Conservation (phyloP, 306 rosid species). For the Pyrus bretschneideri region DNA sequence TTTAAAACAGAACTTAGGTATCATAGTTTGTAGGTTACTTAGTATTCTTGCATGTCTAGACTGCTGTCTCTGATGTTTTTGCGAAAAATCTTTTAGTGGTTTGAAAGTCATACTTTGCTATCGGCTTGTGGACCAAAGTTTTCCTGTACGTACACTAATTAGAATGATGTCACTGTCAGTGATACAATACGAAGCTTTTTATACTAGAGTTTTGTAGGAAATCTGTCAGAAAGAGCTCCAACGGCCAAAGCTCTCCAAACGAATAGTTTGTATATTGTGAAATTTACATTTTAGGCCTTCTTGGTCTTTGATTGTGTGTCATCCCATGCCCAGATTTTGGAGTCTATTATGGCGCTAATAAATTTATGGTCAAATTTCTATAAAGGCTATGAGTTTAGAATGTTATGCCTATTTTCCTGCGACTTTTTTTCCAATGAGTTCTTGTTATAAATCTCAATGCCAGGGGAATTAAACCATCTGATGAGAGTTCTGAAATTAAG, state of each 20-base stretch:
- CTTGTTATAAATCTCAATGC: background rate
- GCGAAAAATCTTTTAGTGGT: background rate
- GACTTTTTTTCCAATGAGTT: background rate
- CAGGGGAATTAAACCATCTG: constrained; percentile 25
- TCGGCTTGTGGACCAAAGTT: background rate
- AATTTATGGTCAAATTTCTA: background rate
- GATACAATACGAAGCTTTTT: background rate
- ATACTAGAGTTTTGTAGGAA: background rate
- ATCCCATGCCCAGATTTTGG: background rate
- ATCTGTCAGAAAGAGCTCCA: too few species aligned
- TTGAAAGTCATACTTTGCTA: background rate
- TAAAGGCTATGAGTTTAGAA: background rate
- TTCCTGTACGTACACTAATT: background rate
- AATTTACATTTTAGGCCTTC: background rate
- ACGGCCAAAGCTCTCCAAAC: background rate
- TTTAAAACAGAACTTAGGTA: background rate
- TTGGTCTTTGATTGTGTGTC: background rate
- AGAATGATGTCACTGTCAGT: background rate
- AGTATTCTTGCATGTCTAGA: background rate
- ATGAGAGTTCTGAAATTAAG: constrained; percentile 18
- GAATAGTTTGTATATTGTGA: background rate
- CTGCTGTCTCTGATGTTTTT: background rate
- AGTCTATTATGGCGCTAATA: background rate
- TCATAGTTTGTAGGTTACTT: background rate
- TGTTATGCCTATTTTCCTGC: background rate